phyloP scores from a whole-genome alignment of 306 rosid species.

The Quercus wislizeni region DNA sequence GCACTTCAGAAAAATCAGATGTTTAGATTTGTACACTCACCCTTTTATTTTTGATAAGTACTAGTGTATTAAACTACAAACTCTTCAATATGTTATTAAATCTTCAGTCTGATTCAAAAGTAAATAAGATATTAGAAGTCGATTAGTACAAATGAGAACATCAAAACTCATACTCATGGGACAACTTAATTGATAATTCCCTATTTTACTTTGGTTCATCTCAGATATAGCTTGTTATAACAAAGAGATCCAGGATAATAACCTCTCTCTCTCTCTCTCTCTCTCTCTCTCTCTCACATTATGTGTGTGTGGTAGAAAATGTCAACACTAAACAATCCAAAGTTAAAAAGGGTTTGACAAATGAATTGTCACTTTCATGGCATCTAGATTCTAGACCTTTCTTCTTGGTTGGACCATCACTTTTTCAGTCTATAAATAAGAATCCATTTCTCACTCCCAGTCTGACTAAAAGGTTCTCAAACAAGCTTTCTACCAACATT shows the following conservation, averaged over 20 bases:
- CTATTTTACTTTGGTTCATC: neutral
- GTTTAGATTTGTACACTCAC: neutral
- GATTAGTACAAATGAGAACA: conserved; percentile 26
- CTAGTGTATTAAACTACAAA: neutral
- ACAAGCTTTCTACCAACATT: conserved; percentile 5
- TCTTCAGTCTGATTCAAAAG: conserved; percentile 15
- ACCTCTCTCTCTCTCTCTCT: neutral
- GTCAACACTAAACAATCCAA: conserved; percentile 22
- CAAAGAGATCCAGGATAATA: neutral
- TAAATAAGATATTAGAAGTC: conserved; percentile 20
- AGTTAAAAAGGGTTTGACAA: conserved; percentile 21
- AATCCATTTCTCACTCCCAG: conserved; percentile 22
- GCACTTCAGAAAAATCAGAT: neutral
- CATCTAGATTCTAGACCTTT: conserved; percentile 65
- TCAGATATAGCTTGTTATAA: neutral
- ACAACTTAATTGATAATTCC: conserved; percentile 10
- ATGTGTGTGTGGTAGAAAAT: conserved; percentile 21
- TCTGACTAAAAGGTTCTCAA: neutral
- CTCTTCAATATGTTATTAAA: neutral
- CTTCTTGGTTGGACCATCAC: conserved; percentile 36
- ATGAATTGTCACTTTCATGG: conserved; percentile 41
- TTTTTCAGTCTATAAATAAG: conserved; percentile 44
- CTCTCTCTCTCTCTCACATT: neutral
- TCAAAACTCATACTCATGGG: neutral
- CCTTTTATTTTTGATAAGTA: neutral